phyloP scores from a whole-genome alignment of 192 early-diverging fungal species.

The Coemansia sp. region DNA sequence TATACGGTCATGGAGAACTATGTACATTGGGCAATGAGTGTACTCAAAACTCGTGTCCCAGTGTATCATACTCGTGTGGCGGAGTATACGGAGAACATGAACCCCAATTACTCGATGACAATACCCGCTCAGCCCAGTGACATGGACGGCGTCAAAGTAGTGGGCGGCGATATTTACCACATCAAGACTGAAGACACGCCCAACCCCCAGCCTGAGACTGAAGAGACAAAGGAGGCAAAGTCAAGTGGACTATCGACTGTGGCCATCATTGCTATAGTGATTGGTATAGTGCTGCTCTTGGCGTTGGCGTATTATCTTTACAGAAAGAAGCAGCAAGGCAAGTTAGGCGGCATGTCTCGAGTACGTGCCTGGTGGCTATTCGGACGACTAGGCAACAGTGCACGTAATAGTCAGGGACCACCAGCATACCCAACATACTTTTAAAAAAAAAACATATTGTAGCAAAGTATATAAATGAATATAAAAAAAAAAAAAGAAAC shows the following conservation, averaged over 20 bases:
- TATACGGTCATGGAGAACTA: slow-evolving; percentile 49
- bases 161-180: slow-evolving; percentile 38
- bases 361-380: slow-evolving; percentile 47
- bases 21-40: slow-evolving; percentile 40
- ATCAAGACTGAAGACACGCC: not conserved
- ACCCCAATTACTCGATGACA: slow-evolving; percentile 38
- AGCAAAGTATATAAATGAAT: slow-evolving; percentile 3
- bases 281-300: slow-evolving; percentile 18
- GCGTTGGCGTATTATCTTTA: slow-evolving; percentile 16
- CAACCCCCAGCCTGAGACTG: not conserved
- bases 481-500: not conserved
- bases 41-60: slow-evolving; percentile 27
- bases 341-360: slow-evolving; percentile 13
- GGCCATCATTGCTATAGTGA: slow-evolving; percentile 19
- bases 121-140: slow-evolving; percentile 14
- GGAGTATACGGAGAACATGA: slow-evolving; percentile 36
- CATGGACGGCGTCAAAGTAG: slow-evolving; percentile 15
- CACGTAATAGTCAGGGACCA: not conserved
- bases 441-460: slow-evolving; percentile 14
- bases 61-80: slow-evolving; percentile 35
- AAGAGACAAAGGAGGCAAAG: not conserved
- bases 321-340: slow-evolving; percentile 6
- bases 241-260: slow-evolving; percentile 5
- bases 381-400: slow-evolving; percentile 23
- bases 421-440: not conserved